Percentiles rank a stretch among this genome's conserved stretches.
These are phyloP conservation scores for Colletotrichum caudatum DNA, from an alignment of 2,329 filamentous ascomycete species.

Conservation along the genomic window DNA sequence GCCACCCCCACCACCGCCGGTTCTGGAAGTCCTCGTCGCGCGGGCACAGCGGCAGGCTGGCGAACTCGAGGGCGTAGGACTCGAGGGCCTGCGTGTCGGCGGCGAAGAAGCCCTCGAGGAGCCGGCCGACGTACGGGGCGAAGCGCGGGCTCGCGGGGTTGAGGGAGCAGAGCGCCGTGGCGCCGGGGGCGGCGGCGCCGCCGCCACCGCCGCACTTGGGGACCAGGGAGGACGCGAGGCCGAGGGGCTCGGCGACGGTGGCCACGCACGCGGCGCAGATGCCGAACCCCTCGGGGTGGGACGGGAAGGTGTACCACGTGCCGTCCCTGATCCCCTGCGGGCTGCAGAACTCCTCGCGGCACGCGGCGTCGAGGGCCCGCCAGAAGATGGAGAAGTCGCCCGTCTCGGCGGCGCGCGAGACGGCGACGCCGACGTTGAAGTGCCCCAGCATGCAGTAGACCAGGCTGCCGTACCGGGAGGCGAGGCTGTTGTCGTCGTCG, in stretches of 20 bases:
- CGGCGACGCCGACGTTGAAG: conserved; percentile 49
- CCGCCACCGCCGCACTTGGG: conserved; percentile 40
- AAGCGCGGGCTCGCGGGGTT: conserved; percentile 49
- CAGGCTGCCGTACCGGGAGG: conserved; percentile 41
- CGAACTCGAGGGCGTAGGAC: conserved; percentile 48
- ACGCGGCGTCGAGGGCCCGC: conserved; percentile 47
- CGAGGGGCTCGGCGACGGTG: conserved; percentile 49
- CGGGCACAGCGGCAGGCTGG: conserved; percentile 47
- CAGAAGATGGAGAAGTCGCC: conserved; percentile 52
- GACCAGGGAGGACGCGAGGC: conserved; percentile 49
- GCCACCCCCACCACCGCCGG: conserved; percentile 53
- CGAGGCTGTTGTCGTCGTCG: neutral
- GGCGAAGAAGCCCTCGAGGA: conserved; percentile 48
- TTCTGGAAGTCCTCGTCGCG: conserved; percentile 45
- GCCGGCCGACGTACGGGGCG: conserved; percentile 41
- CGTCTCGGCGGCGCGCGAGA: conserved; percentile 47
- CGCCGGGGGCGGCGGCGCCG: conserved; percentile 29
- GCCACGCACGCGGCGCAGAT: conserved; percentile 54
- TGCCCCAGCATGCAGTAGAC: conserved; percentile 48
- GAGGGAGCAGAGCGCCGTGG: conserved; percentile 50
- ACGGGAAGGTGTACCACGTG: conserved; percentile 52
- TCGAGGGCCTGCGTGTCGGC: conserved; percentile 46
- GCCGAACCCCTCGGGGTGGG: conserved; percentile 49
- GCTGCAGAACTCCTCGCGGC: conserved; percentile 49
- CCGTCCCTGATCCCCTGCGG: conserved; percentile 48